A percentile compares a stretch with the other conserved stretches of the same genome.
These are phyloP conservation scores for Leccinum imitatum DNA, from an alignment of 768 basidiomycete species.

Conservation along the genomic window DNA sequence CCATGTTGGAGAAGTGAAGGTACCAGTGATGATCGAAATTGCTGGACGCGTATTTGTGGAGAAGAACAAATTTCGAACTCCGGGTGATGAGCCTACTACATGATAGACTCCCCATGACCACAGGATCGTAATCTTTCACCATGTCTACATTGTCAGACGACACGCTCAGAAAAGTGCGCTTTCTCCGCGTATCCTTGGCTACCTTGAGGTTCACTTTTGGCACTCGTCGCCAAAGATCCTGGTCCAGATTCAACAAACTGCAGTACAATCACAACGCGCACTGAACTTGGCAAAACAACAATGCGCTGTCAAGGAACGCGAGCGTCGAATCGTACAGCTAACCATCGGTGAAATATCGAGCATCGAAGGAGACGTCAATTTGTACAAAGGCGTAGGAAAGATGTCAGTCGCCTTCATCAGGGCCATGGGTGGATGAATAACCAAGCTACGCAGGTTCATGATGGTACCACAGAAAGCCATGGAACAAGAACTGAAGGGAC, in stretches of 20 bases:
- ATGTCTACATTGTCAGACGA: constrained; percentile 74
- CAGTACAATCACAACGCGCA: constrained; percentile 79
- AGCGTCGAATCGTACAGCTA: constrained; percentile 84
- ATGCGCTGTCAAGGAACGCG: constrained; percentile 77
- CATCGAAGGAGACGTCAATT: constrained; percentile 69
- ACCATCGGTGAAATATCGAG: constrained; percentile 80
- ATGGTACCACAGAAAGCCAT: constrained; percentile 77
- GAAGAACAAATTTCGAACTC: constrained; percentile 36
- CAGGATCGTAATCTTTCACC: constrained; percentile 11
- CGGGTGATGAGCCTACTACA: constrained; percentile 9
- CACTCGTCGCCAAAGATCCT: constrained; percentile 60
- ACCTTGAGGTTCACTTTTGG: constrained; percentile 17
- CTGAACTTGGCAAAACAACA: constrained; percentile 76
- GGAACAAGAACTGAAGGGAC: constrained; percentile 68
- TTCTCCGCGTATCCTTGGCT: neutral
- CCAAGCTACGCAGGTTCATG: constrained; percentile 69
- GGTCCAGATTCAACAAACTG: constrained; percentile 89
- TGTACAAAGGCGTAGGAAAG: constrained; percentile 96
- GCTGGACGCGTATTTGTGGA: constrained; percentile 24
- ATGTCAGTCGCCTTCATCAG: constrained; percentile 51
- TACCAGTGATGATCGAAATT: constrained; percentile 12
- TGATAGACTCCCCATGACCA: constrained; percentile 12
- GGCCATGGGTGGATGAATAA: constrained; percentile 2
- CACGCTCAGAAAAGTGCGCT: constrained; percentile 70
- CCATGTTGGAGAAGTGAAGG: constrained; percentile 37